phyloP scores from a whole-genome alignment of 768 basidiomycete species.

The Termitomyces heimii region DNA sequence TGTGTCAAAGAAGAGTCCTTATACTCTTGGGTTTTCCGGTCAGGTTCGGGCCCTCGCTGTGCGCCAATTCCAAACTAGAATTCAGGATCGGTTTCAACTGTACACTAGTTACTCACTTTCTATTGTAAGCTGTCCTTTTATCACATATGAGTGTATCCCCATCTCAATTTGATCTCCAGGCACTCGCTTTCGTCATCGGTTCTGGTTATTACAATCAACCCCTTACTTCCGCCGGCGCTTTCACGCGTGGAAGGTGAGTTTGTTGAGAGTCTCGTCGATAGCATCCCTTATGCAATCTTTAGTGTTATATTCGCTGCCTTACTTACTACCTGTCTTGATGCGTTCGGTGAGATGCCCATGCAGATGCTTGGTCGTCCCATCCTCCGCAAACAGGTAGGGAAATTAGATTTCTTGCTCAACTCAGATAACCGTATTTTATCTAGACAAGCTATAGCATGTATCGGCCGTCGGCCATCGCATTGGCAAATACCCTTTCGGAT shows the following conservation, averaged over 20 bases:
- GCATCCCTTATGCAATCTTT: not conserved
- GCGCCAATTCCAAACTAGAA: constrained; percentile 66
- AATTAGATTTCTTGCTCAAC: not conserved
- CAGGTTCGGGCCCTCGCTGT: constrained; percentile 68
- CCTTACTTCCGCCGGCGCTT: constrained; percentile 69
- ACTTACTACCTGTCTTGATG: constrained; percentile 63
- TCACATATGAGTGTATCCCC: not conserved
- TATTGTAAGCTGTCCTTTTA: constrained; percentile 34
- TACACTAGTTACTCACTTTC: constrained; percentile 63
- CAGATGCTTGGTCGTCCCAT: constrained; percentile 82
- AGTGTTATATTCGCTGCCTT: constrained; percentile 69
- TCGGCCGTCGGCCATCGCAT: constrained; percentile 54
- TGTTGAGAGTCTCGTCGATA: not conserved
- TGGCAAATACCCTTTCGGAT: constrained; percentile 65
- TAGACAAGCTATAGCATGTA: constrained; percentile 61
- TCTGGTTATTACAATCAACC: constrained; percentile 72
- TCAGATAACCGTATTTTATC: not conserved
- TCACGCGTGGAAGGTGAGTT: constrained; percentile 69
- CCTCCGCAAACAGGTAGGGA: constrained; percentile 51
- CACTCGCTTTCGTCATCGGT: constrained; percentile 63
- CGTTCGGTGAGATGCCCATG: constrained; percentile 69
- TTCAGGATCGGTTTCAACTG: constrained; percentile 78
- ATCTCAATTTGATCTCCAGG: constrained; percentile 21
- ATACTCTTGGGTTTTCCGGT: constrained; percentile 71
- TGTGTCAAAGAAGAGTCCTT: constrained; percentile 74